Evolutionary conservation across 2,329 filamentous ascomycete genomes (phyloP).

Genomic region (Sphaerulina musiva): DNA sequence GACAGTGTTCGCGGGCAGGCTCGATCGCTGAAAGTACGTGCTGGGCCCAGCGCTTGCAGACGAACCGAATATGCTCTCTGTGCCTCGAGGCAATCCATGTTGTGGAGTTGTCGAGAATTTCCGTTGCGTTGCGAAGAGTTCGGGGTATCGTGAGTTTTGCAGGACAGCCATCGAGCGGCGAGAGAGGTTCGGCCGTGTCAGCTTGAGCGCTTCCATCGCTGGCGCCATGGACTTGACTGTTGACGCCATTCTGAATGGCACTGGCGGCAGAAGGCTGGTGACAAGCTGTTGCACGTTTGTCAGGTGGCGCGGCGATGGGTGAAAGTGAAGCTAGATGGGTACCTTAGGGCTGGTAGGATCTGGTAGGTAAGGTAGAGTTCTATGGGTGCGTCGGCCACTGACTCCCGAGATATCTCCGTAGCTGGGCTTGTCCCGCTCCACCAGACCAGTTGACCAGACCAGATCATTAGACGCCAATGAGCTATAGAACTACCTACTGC

Average conservation of each 20-base stretch:
- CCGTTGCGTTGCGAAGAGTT: slow-evolving; percentile 23
- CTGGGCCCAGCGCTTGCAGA: slow-evolving; percentile 27
- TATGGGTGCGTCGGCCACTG: too few relatives aligned
- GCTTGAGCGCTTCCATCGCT: slow-evolving; percentile 35
- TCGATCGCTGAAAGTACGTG: slow-evolving; percentile 41
- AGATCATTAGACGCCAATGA: too few relatives aligned
- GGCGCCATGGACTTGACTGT: neutral
- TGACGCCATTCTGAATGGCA: neutral
- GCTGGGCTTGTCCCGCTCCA: too few relatives aligned
- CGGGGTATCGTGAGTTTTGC: slow-evolving; percentile 30
- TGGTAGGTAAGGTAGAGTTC: too few relatives aligned
- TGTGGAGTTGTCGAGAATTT: slow-evolving; percentile 25
- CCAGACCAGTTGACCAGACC: too few relatives aligned
- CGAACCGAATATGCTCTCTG: slow-evolving; percentile 33
- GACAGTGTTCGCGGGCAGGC: slow-evolving; percentile 84
- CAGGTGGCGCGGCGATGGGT: too few relatives aligned
- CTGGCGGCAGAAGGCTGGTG: too few relatives aligned
- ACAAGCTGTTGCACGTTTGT: too few relatives aligned
- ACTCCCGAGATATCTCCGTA: too few relatives aligned
- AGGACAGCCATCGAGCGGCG: slow-evolving; percentile 32
- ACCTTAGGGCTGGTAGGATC: too few relatives aligned
- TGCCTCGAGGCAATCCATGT: slow-evolving; percentile 26
- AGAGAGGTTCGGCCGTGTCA: slow-evolving; percentile 32
- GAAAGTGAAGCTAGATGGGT: too few relatives aligned
- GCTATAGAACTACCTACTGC: too few relatives aligned